Percentiles rank a stretch among this genome's conserved stretches.
Evolutionary conservation across 2,329 filamentous ascomycete species (phyloP).

Genomic region (Cyphellophora europaea): DNA sequence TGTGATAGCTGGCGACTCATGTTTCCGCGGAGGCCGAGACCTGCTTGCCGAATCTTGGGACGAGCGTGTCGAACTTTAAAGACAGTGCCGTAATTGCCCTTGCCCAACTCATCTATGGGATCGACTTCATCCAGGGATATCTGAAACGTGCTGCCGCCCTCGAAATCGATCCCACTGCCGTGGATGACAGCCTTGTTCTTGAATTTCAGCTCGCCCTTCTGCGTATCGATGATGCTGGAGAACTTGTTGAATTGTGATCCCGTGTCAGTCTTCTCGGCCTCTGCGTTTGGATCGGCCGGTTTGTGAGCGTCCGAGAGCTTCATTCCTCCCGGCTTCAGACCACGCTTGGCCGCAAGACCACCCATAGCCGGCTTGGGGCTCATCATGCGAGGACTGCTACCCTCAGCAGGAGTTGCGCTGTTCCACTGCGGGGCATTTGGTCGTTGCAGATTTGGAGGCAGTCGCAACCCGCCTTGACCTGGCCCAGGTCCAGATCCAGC

Average conservation of each 20-base stretch:
- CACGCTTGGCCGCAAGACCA: slow-evolving; percentile 37
- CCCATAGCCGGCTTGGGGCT: slow-evolving; percentile 31
- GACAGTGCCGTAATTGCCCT: slow-evolving; percentile 96
- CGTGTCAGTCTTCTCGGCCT: slow-evolving; percentile 15
- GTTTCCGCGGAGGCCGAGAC: slow-evolving; percentile 52
- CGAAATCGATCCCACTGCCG: slow-evolving; percentile 83
- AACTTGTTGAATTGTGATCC: slow-evolving; percentile 56
- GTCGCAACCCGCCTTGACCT: slow-evolving; percentile 2
- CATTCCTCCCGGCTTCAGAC: slow-evolving; percentile 33
- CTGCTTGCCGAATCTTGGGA: slow-evolving; percentile 51
- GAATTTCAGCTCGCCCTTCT: slow-evolving; percentile 85
- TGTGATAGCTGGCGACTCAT: slow-evolving; percentile 32
- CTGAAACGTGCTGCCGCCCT: slow-evolving; percentile 77
- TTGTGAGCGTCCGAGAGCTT: slow-evolving; percentile 40
- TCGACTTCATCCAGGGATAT: slow-evolving; percentile 96
- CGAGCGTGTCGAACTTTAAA: slow-evolving; percentile 90
- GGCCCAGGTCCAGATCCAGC: too few species aligned
- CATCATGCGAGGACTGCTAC: slow-evolving; percentile 19
- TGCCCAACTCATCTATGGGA: slow-evolving; percentile 84
- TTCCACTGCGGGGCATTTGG: slow-evolving; percentile 26
- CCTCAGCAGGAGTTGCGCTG: slow-evolving; percentile 33
- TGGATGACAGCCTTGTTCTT: slow-evolving; percentile 87
- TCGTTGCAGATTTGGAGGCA: slow-evolving; percentile 15
- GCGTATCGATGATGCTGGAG: slow-evolving; percentile 77
- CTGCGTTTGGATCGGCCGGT: slow-evolving; percentile 31